Conservation (phyloP, 495 filamentous ascomycete genomes). For the Hyphodiscus hymeniophilus region DNA sequence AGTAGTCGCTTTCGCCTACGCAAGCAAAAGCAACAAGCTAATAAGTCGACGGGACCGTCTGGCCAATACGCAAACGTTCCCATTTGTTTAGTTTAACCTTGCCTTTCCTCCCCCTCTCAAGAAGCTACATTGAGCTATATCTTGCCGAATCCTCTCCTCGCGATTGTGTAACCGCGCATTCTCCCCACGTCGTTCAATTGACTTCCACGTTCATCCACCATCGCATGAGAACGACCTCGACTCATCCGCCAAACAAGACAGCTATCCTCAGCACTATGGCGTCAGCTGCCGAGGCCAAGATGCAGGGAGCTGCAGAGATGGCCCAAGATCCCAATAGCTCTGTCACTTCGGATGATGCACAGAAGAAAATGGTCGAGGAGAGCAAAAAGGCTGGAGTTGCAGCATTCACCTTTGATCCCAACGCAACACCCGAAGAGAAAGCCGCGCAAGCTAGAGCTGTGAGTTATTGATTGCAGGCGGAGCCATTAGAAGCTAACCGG, state of each 20-base stretch:
- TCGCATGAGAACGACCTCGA: constrained; percentile 9
- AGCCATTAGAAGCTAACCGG: constrained; percentile 1
- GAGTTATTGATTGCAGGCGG: constrained; percentile 29
- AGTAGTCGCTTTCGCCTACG: no score
- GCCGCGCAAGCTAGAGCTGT: constrained; percentile 70
- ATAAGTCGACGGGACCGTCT: no score
- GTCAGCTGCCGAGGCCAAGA: constrained; percentile 54
- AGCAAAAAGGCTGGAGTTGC: constrained; percentile 65
- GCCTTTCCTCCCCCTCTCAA: no score
- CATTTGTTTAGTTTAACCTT: no score
- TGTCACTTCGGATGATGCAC: constrained; percentile 60
- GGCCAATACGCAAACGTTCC: no score
- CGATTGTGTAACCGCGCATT: not conserved
- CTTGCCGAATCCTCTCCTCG: not conserved
- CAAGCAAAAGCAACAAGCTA: no score
- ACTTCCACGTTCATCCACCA: not conserved
- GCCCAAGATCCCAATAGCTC: constrained; percentile 57
- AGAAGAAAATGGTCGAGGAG: constrained; percentile 64
- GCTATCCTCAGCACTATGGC: constrained; percentile 10
- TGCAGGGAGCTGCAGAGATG: constrained; percentile 68
- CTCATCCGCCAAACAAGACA: not conserved
- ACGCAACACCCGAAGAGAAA: constrained; percentile 80
- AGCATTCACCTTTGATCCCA: constrained; percentile 79
- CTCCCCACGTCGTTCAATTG: not conserved
- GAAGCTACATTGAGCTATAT: not conserved